Evolutionary conservation across 2,329 filamentous ascomycete species (phyloP).

Genomic region (Cercospora brassicicola): DNA sequence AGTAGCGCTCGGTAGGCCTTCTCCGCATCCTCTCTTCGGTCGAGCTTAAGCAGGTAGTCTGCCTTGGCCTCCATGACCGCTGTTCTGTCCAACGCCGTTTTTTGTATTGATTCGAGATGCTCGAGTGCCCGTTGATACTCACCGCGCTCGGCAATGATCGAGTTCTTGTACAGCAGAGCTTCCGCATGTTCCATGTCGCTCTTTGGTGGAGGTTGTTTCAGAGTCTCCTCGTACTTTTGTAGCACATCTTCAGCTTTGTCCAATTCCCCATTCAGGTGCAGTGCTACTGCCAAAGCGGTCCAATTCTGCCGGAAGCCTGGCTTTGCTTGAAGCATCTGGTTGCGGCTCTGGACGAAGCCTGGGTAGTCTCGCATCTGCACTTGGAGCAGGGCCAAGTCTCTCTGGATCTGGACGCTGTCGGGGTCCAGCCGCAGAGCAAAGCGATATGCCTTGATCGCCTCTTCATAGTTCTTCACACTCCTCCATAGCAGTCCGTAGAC

Average conservation of each 20-base stretch:
- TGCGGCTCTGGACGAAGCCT: conserved; percentile 87
- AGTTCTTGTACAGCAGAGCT: conserved; percentile 91
- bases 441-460: conserved; percentile 98
- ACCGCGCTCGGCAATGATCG: conserved; percentile 85
- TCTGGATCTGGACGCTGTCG: conserved; percentile 89
- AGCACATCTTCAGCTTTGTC: conserved; percentile 85
- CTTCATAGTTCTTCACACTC: conserved; percentile 94
- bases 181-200: conserved; percentile 90
- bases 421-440: conserved; percentile 91
- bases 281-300: conserved; percentile 93
- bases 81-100: conserved; percentile 77
- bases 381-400: conserved; percentile 89
- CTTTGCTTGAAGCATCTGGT: conserved; percentile 80
- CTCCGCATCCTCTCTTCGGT: conserved; percentile 73
- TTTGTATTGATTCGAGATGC: conserved; percentile 76
- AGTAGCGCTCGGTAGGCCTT: conserved; percentile 78
- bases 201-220: conserved; percentile 76
- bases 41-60: conserved; percentile 77
- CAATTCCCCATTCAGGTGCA: conserved; percentile 85
- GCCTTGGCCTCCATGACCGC: conserved; percentile 83
- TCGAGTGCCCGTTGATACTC: conserved; percentile 80
- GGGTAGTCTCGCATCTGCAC: conserved; percentile 95
- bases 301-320: conserved; percentile 86
- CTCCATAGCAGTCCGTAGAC: conserved; percentile 95
- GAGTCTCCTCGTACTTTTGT: conserved; percentile 86